Percentiles rank a stretch among this genome's conserved stretches.
These are phyloP conservation scores for Saccharomycopsis fibuligera DNA, from an alignment of 805 yeast species.

Conservation along the genomic window DNA sequence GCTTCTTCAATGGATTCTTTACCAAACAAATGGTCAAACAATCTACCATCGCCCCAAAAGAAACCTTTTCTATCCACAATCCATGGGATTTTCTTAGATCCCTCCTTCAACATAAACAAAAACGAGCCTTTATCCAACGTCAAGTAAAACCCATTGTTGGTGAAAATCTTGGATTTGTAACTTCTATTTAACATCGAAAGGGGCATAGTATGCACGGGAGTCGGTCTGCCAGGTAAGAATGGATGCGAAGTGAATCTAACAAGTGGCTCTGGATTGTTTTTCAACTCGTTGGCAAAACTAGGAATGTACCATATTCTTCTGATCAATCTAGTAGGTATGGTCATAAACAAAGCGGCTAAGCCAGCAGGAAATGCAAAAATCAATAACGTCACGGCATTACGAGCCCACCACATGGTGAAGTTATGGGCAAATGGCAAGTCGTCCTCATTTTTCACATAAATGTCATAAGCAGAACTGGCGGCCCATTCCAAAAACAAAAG, in stretches of 20 bases:
- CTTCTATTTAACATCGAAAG: slow-evolving; percentile 48
- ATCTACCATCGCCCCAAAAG: slow-evolving; percentile 90
- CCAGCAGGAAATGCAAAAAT: slow-evolving; percentile 38
- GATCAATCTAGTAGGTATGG: slow-evolving; percentile 64
- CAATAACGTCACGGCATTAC: slow-evolving; percentile 33
- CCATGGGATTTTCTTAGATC: slow-evolving; percentile 54
- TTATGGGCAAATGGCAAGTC: slow-evolving; percentile 38
- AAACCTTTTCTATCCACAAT: slow-evolving; percentile 79
- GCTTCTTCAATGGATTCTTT: slow-evolving; percentile 73
- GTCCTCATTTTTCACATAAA: slow-evolving; percentile 46
- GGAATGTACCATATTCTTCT: slow-evolving; percentile 77
- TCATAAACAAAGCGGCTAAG: slow-evolving; percentile 35
- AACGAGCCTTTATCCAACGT: slow-evolving; percentile 70
- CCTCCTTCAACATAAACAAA: slow-evolving; percentile 65
- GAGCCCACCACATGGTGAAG: slow-evolving; percentile 28
- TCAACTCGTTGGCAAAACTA: slow-evolving; percentile 25
- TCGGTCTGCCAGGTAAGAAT: slow-evolving; percentile 63
- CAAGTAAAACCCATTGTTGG: slow-evolving; percentile 85
- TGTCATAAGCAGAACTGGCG: slow-evolving; percentile 41
- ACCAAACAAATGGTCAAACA: slow-evolving; percentile 75
- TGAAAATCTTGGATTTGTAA: slow-evolving; percentile 63
- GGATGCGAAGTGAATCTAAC: slow-evolving; percentile 71
- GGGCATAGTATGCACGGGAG: slow-evolving; percentile 69
- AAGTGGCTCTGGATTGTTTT: slow-evolving; percentile 33
- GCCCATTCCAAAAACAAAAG: slow-evolving; percentile 54